Base-by-base conservation (phyloP, 495 filamentous ascomycete genomes). In the Glarea lozoyensis region DNA sequence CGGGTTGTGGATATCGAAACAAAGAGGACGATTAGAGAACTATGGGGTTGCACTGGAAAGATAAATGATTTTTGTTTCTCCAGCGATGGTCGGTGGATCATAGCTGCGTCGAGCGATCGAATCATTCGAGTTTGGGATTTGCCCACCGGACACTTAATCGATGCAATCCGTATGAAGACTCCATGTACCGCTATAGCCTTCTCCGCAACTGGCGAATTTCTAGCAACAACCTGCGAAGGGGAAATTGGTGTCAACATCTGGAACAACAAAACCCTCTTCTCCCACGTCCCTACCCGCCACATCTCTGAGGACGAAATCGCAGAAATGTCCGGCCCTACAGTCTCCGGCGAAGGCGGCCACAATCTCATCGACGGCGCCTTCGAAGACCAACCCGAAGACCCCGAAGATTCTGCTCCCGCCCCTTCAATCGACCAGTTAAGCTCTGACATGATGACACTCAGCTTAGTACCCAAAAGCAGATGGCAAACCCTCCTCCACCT, bases 401-500 rank as follows among this genome's bases (percentile, higher is more conserved):
- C 42, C 6, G 67, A 73, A 15, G 67, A 69, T 38, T 56, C 64
- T 5, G 53, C 70, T 2, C 52, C 63, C 0, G 63, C 71, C 4
- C 64, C 75, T 20, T 64, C 64, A 2, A 54, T 84, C 17, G 86
- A 89, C 43, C 84, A 95, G 56, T 76, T 99, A 17, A 81, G 70
- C 49, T 58, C 73, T 12, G 78, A 87, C 49, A 80, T 99, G 64
- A 75, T 87, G 56, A 94, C 89, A 3, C 73, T 99, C 29, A 89
- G 83, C 57, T 63, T 95, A 38, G 81, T 99, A 13, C 92, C 92
- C 20, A 84, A 82, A 60, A 82, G 81, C 47, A 78, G 81, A 51
- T 97, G 93, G 93, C 93, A 97, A 61, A 92, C 84, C 5, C 67
- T 99, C 10, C 65, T 97, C 42, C 82, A 97, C 53, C 73, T 99